Evolutionary conservation across 257 asterid genomes (phyloP).

Genomic region (Lithospermum erythrorhizon): DNA sequence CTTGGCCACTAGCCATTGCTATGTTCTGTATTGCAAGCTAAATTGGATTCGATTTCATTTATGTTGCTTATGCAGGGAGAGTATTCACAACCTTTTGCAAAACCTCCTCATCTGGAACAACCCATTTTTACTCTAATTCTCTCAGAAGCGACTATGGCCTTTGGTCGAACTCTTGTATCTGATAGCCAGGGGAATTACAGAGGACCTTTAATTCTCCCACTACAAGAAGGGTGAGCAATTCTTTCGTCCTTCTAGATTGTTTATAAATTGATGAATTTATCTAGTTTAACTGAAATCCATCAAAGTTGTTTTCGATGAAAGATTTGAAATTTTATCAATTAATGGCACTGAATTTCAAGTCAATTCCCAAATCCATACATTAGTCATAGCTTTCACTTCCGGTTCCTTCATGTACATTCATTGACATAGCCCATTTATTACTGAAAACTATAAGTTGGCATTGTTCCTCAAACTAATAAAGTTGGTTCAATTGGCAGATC

Average conservation of each 20-base stretch:
- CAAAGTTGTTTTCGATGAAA: too few relatives aligned
- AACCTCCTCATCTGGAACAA: conserved; percentile 95
- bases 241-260: too few relatives aligned
- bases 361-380: too few relatives aligned
- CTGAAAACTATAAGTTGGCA: too few relatives aligned
- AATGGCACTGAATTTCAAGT: too few relatives aligned
- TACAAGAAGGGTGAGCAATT: conserved; percentile 59
- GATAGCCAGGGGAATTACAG: conserved; percentile 76
- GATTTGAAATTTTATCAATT: too few relatives aligned
- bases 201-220: conserved; percentile 80
- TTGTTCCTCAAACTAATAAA: not conserved
- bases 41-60: not conserved
- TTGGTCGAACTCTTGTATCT: conserved; percentile 64
- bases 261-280: too few relatives aligned
- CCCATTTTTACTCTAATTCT: conserved; percentile 81
- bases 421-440: too few relatives aligned
- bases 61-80: conserved; percentile 45
- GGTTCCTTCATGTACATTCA: too few relatives aligned
- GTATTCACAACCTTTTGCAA: conserved; percentile 87
- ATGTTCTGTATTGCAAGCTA: not conserved
- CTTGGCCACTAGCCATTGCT: not conserved
- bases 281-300: too few relatives aligned
- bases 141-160: conserved; percentile 82
- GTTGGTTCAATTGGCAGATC: conserved; percentile 35
- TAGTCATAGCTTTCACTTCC: too few relatives aligned